Evolutionary conservation across 2,329 filamentous ascomycete species (phyloP), one percentile per base, ranked within the genome.

Genomic region (Parasarocladium wereldwijsianum): DNA sequence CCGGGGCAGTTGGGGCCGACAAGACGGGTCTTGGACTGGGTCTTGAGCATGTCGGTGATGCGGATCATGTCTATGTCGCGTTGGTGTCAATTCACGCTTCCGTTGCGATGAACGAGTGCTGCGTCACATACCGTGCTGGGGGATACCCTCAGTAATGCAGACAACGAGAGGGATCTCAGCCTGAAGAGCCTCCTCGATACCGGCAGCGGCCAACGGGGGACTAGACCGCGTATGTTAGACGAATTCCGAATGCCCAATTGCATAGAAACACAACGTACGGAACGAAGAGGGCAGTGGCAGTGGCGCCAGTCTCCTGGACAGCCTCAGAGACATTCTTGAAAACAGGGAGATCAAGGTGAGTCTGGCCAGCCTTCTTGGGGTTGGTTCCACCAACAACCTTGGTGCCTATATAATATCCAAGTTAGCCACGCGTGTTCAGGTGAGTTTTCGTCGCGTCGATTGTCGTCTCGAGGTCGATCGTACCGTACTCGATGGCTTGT

Each of bases 401-500:
- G 47, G 90, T 98, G 56, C 87, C 84, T 92, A 32, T 21, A 22
- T 25, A 11, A 25, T 25, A 8, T n/a, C n/a, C n/a, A n/a, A n/a
- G n/a, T n/a, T n/a, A n/a, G n/a, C n/a, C n/a, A n/a, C n/a, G n/a
- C n/a, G n/a, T n/a, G n/a, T n/a, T n/a, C n/a, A n/a, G n/a, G n/a
- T n/a, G n/a, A n/a, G n/a, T n/a, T n/a, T n/a, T n/a, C 32, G 31
- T 29, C 17, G 36, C 42, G 38, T 46, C 13, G 29, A 26, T 22
- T 13, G 19, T 25, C 18, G 29, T 17, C 5, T 13, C 8, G 18
- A 29, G 28, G 19, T 30, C 28, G 24, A 33, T 40, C 56, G 54
- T 82, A 92, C 84, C 90, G 62, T 98, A 98, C 59, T 93, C 90
- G 60, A 98, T 94, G 43, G 90, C 90, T 65, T 94, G 86, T 57